Evolutionary conservation across 768 basidiomycete species (phyloP).

Genomic region (Agrocybe pediades): DNA sequence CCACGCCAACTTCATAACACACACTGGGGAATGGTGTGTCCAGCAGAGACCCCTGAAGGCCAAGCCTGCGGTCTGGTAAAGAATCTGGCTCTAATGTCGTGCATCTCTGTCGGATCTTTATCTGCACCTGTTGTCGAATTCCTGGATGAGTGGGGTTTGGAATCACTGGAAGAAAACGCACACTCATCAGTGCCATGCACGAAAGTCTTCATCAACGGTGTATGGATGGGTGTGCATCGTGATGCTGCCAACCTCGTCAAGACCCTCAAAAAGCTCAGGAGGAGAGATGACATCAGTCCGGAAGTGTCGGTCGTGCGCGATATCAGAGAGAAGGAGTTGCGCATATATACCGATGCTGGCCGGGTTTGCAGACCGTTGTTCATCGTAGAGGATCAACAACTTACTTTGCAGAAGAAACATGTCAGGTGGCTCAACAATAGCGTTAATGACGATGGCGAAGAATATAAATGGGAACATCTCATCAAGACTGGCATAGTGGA

Average conservation of each 20-base stretch:
- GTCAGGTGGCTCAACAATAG: constrained; percentile 69
- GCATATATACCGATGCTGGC: constrained; percentile 95
- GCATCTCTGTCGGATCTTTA: constrained; percentile 96
- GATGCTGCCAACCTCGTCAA: constrained; percentile 91
- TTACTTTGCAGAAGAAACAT: constrained; percentile 83
- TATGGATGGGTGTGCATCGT: constrained; percentile 99
- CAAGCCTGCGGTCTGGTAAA: constrained; percentile 99
- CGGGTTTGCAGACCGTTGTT: constrained; percentile 97
- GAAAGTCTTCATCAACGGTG: constrained; percentile 98
- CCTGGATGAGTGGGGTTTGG: constrained; percentile 97
- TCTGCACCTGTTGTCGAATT: constrained; percentile 98
- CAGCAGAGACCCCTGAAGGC: constrained; percentile 98
- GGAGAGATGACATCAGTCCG: constrained; percentile 93
- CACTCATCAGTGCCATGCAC: constrained; percentile 83
- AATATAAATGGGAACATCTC: constrained; percentile 83
- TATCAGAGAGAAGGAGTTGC: constrained; percentile 92
- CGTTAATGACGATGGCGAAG: constrained; percentile 58
- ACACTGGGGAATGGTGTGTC: constrained; percentile 99
- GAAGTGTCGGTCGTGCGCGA: constrained; percentile 98
- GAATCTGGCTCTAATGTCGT: constrained; percentile 96
- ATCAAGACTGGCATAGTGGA: constrained; percentile 90
- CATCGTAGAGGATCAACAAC: constrained; percentile 91
- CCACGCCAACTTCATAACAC: constrained; percentile 99
- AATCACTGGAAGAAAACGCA: constrained; percentile 92
- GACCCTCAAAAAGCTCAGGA: constrained; percentile 88